Evolutionary conservation across 1,284 basidiomycete species (phyloP).

Genomic region (Sanghuangporus weigelae): DNA sequence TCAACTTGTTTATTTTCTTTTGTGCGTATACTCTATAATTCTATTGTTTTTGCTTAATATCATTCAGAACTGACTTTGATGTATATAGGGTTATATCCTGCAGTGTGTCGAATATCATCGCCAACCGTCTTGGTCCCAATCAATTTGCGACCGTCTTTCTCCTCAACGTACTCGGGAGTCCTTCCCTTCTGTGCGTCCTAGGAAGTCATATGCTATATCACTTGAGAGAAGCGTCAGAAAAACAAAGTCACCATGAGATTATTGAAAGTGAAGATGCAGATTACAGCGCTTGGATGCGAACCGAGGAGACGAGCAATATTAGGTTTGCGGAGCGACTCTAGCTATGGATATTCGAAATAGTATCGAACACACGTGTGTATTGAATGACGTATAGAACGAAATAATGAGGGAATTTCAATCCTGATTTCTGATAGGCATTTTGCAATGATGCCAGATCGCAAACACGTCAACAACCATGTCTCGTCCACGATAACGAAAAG

Average conservation of each 20-base stretch:
- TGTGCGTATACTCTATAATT: neutral
- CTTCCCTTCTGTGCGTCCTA: neutral
- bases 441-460: too few species aligned
- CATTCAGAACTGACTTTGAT: neutral
- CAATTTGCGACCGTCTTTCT: neutral
- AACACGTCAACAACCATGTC: too few species aligned
- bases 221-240: neutral
- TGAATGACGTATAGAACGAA: neutral
- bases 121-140: neutral
- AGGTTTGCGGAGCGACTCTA: neutral
- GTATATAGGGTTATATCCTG: neutral
- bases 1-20: constrained; percentile 3
- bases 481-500: too few species aligned
- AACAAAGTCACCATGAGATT: neutral
- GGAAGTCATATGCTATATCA: neutral
- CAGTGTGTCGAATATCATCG: neutral
- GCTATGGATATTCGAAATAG: neutral
- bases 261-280: neutral
- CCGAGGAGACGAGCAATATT: neutral
- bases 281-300: neutral
- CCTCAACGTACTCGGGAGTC: neutral
- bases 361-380: neutral
- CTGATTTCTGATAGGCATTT: too few species aligned
- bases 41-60: neutral
- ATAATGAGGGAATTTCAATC: too few species aligned